A percentile compares a stretch with the other conserved stretches of the same genome.
Conservation (phyloP, 2,329 filamentous ascomycete genomes). For the Cadophora malorum region DNA sequence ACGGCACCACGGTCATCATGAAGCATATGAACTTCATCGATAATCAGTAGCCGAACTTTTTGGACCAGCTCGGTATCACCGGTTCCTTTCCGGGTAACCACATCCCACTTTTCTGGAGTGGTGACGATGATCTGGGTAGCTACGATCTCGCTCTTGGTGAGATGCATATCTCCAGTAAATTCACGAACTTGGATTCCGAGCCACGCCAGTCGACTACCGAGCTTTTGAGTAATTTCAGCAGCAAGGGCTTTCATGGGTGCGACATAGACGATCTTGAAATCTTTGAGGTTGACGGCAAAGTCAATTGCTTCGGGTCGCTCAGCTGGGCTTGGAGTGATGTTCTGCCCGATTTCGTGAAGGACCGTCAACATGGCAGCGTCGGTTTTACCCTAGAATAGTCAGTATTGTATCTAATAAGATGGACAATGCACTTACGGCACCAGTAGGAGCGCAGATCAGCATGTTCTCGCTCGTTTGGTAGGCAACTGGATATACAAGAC, state of each 20-base stretch:
- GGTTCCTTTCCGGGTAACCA: conserved; percentile 94
- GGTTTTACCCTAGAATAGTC: conserved; percentile 74
- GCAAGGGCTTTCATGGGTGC: conserved; percentile 99
- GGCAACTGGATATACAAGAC: conserved; percentile 90
- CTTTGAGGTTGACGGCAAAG: conserved; percentile 81
- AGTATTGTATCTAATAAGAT: background rate
- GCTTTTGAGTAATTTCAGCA: conserved; percentile 93
- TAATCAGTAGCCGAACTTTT: conserved; percentile 94
- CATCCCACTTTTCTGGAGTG: conserved; percentile 99
- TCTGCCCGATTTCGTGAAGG: conserved; percentile 86
- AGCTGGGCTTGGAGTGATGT: conserved; percentile 79
- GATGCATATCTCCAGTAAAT: conserved; percentile 97
- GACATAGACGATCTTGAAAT: conserved; percentile 98
- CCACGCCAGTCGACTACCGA: conserved; percentile 92
- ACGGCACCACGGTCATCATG: conserved; percentile 97
- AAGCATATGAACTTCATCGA: conserved; percentile 99
- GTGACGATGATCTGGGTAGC: conserved; percentile 98
- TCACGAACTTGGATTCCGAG: conserved; percentile 91
- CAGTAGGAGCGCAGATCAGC: conserved; percentile 97
- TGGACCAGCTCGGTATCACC: conserved; percentile 97
- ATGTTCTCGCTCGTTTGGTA: conserved; percentile 98
- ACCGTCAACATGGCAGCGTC: conserved; percentile 98
- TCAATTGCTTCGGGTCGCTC: conserved; percentile 76
- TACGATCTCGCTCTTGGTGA: conserved; percentile 95
- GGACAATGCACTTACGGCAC: conserved; percentile 66